Base-by-base conservation (phyloP, 495 filamentous ascomycete species). In the Aspergillus wentii region DNA sequence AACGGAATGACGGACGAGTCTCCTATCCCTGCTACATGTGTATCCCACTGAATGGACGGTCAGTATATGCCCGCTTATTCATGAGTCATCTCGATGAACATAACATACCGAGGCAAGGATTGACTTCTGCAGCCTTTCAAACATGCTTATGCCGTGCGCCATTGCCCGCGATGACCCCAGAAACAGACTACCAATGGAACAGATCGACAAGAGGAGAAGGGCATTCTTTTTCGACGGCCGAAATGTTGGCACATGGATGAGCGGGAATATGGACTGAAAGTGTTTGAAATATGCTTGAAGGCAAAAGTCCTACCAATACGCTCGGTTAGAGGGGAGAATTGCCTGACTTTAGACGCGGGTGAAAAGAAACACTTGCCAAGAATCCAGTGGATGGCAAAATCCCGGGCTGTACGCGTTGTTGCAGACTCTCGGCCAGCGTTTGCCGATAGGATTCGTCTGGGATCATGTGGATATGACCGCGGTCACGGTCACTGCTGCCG, bases 61-160 rank as follows among this genome's bases (percentile, higher is more conserved):
- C n/a, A n/a, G n/a, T n/a, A n/a, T n/a, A n/a, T n/a, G n/a, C n/a
- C n/a, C n/a, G n/a, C n/a, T n/a, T n/a, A n/a, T n/a, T n/a, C n/a
- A n/a, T n/a, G n/a, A n/a, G n/a, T n/a, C n/a, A n/a, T 44, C 16
- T 17, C 4, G 4, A 30, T 33, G 6, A 31, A 14, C 8, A 31
- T 31, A 31, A 33, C 31, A 8, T 41, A 58, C 57, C 28, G 56
- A 60, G 10, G 57, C 42, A 2, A 61, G 47, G 23, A 56, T 56
- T n/a, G 54, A 54, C 30, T 63, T 63, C 33, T 63, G 57, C n/a
- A 61, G n/a, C n/a, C 41, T 38, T 15, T 44, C 41, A 33, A 39
- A 44, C 35, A 44, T 32, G 18, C 41, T 37, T 11, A 32, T 44
- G 3, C 41, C 41, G 33, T 44, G 41, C 5, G 28, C 35, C 5